Evolutionary conservation across 2,329 filamentous ascomycete genomes (phyloP), one percentile per base, ranked within the genome.

Genomic region (Diaporthe australafricana): DNA sequence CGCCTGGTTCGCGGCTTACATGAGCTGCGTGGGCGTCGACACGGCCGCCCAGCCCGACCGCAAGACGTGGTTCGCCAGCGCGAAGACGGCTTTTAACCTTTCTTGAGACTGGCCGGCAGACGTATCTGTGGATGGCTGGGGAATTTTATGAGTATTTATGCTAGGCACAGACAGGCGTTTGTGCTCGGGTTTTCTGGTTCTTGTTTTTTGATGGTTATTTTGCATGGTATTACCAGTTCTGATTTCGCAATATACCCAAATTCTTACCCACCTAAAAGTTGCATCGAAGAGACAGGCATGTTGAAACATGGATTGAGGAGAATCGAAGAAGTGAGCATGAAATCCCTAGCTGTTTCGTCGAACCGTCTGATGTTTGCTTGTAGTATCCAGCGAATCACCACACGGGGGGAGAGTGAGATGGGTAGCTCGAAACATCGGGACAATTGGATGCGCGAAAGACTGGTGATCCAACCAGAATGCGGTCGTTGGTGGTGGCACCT

Each of bases 41-140:
- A 48, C 48, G 20, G 16, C 12, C 25, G 78, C 76, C 5, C 69
- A 79, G 1, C 14, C 42, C 3, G 79, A 80, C 0, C 81, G 87
- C 3, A 65, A 75, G 60, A 81, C 74, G 1, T 87, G 85, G 77
- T 86, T 87, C 79, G 74, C 74, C 5, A 73, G 78, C 4, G 87
- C 87, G 2, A 88, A 88, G 83, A 47, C 74, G 50, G 87, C 85
- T 0, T 88, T 89, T 76, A 78, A 77, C 5, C 73, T 88, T 27
- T 17, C 62, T 17, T 69, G 30, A 60, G 53, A 4, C 12, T 5
- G 38, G 20, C 9, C 14, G 40, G 6, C 40, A 32, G n/a, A 7
- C n/a, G n/a, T 8, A 20, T 16, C 40, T 3, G 47, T 40, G 16
- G 9, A 22, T 7, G 17, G 4, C 3, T 11, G 62, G 40, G n/a